These are phyloP conservation scores for Botryotinia narcissicola DNA, from an alignment of 2,329 filamentous ascomycete species.

Conservation along the genomic window DNA sequence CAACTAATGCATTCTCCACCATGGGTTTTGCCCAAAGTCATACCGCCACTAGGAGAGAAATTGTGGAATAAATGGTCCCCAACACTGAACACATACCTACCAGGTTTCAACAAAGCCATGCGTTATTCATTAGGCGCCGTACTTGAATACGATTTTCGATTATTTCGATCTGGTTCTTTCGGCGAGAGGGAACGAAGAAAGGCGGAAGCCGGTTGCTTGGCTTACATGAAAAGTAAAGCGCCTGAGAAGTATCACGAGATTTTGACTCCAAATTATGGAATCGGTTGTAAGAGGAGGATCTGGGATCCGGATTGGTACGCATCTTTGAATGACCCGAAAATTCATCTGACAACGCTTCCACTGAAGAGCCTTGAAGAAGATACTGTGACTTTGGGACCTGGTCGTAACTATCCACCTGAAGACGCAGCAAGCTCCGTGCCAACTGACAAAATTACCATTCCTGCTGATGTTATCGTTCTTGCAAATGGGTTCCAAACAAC, in stretches of 20 bases:
- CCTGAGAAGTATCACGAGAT: constrained; percentile 58
- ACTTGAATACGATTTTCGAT: constrained; percentile 46
- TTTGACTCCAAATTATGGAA: constrained; percentile 54
- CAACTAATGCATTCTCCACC: constrained; percentile 58
- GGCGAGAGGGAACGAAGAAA: constrained; percentile 43
- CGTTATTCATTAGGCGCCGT: constrained; percentile 44
- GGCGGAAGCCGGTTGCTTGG: constrained; percentile 44
- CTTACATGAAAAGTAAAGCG: constrained; percentile 47
- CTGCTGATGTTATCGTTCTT: constrained; percentile 56
- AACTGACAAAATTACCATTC: constrained; percentile 43
- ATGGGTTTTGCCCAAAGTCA: constrained; percentile 49
- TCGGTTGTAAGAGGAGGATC: constrained; percentile 58
- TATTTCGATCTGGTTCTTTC: constrained; percentile 45
- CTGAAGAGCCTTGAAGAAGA: constrained; percentile 47
- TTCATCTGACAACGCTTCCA: constrained; percentile 53
- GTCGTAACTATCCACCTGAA: constrained; percentile 44
- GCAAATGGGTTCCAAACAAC: constrained; percentile 57
- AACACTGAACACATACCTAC: constrained; percentile 46
- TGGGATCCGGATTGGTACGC: constrained; percentile 52
- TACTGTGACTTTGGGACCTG: constrained; percentile 52
- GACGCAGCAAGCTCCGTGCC: constrained; percentile 28
- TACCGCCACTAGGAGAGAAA: constrained; percentile 41
- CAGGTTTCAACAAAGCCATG: constrained; percentile 45
- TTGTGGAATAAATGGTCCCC: constrained; percentile 49
- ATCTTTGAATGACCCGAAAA: constrained; percentile 47